Evolutionary conservation across 2,329 filamentous ascomycete species (phyloP).

Genomic region (Penicillium italicum): DNA sequence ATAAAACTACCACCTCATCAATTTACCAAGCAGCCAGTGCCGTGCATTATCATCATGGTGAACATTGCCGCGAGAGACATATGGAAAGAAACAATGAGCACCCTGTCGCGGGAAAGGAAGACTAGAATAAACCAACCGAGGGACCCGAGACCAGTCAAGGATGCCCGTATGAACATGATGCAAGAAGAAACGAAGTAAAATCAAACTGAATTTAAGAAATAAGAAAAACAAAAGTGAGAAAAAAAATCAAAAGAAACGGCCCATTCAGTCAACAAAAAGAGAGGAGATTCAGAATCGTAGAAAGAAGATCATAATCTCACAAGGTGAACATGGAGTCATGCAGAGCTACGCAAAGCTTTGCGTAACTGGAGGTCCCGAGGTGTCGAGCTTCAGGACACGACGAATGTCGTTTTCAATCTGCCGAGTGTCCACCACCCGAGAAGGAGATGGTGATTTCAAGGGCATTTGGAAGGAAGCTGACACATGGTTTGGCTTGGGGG

Average conservation of each 20-base stretch:
- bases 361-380: slow-evolving; percentile 29
- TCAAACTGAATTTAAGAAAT: slow-evolving; percentile 8
- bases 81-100: slow-evolving; percentile 12
- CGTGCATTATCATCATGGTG: slow-evolving; percentile 17
- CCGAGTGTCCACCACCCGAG: slow-evolving; percentile 38
- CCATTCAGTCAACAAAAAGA: neutral
- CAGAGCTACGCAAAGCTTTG: slow-evolving; percentile 26
- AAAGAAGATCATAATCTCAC: neutral
- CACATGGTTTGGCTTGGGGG: slow-evolving; percentile 23
- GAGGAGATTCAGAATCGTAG: neutral
- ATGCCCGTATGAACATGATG: slow-evolving; percentile 18
- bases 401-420: slow-evolving; percentile 49
- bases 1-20: slow-evolving; percentile 9
- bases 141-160: slow-evolving; percentile 21
- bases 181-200: slow-evolving; percentile 12
- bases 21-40: slow-evolving; percentile 20
- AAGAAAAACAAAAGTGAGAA: slow-evolving; percentile 4
- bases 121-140: slow-evolving; percentile 16
- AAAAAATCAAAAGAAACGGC: neutral
- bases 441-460: slow-evolving; percentile 22
- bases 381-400: slow-evolving; percentile 46
- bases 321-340: neutral
- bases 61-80: slow-evolving; percentile 12
- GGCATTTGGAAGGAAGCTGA: slow-evolving; percentile 22
- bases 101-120: slow-evolving; percentile 13